Percentiles rank a stretch among this genome's conserved stretches.
These are phyloP conservation scores for Exophiala aquamarina DNA, from an alignment of 2,329 filamentous ascomycete species.

Conservation along the genomic window DNA sequence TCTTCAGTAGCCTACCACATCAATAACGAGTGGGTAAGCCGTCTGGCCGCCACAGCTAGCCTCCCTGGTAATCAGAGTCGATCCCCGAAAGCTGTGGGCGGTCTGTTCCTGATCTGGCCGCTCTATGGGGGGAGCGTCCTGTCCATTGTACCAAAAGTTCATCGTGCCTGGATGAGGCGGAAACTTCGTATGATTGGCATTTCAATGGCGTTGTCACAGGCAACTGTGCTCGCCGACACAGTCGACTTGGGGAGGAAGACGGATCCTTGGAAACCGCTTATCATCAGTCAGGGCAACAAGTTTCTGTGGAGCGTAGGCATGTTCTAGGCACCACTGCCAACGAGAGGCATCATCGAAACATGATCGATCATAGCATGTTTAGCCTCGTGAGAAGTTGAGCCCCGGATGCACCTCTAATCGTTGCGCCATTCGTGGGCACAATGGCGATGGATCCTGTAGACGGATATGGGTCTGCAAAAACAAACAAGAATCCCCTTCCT, in stretches of 20 bases:
- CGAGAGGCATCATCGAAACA: too few species aligned
- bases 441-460: too few species aligned
- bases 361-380: too few species aligned
- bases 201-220: conserved; percentile 3
- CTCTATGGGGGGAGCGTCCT: conserved; percentile 6
- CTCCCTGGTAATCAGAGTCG: not conserved
- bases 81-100: conserved; percentile 3
- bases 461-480: too few species aligned
- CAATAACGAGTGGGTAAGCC: conserved; percentile 5
- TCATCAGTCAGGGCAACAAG: conserved; percentile 2
- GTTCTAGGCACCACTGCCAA: too few species aligned
- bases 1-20: conserved; percentile 12
- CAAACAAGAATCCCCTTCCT: too few species aligned
- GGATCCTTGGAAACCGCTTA: conserved; percentile 1
- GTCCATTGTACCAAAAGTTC: not conserved
- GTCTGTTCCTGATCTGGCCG: conserved; percentile 2
- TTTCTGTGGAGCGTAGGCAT: conserved; percentile 5
- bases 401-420: too few species aligned
- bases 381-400: too few species aligned
- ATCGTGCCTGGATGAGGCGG: conserved; percentile 4
- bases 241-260: conserved; percentile 1
- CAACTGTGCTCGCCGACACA: conserved; percentile 4
- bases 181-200: conserved; percentile 2
- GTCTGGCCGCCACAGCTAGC: not conserved
- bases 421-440: too few species aligned